Evolutionary conservation across 106 monocot species (phyloP), one percentile per base, ranked within the genome.

Genomic region (Gastrodia elata): DNA sequence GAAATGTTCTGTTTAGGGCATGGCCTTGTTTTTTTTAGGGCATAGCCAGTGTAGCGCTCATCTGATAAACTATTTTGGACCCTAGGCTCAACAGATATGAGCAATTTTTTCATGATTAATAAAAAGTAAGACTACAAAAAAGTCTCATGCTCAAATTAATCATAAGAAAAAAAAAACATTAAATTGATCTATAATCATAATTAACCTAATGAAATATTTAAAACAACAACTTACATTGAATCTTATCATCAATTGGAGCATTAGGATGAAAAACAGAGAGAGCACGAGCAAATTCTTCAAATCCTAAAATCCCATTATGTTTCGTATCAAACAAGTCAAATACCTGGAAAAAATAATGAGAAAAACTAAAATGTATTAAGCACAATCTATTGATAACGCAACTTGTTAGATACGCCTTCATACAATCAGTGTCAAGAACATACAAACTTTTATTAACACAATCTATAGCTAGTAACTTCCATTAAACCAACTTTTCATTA

Each of bases 321-420:
- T 90, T 94, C 68, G 90, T 94, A 68, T 94, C 93, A 72, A 94
- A 94, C 80, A 94, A 84, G 74, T 94, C 93, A 84, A 94, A 94
- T 38, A 94, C 90, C 93, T 93, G 85, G 30, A 82, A 72, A 74
- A 25, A 15, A 39, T 9, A 22, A 25, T 24, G n/a, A n/a, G 24
- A 5, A 69, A 39, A 69, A 39, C 25, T 39, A n/a, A 39, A 14
- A 69, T 24, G 3, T 26, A 41, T 69, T 22, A 52, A 22, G 52
- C 6, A 52, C 22, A 52, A 8, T 52, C 48, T 52, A 5, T 20
- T 52, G 52, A 18, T 0, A 22, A 6, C 3, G 22, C 22, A 52
- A 52, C 18, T 52, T 52, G 52, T 52, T 52, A 52, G 52, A 22
- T 52, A 52, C 7, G 52, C n/a, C 46, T 46, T 46, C 16, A 2